A percentile compares a stretch with the other conserved stretches of the same genome.
These are phyloP conservation scores for Hydnum rufescens DNA, from an alignment of 768 basidiomycete species.

Conservation along the genomic window DNA sequence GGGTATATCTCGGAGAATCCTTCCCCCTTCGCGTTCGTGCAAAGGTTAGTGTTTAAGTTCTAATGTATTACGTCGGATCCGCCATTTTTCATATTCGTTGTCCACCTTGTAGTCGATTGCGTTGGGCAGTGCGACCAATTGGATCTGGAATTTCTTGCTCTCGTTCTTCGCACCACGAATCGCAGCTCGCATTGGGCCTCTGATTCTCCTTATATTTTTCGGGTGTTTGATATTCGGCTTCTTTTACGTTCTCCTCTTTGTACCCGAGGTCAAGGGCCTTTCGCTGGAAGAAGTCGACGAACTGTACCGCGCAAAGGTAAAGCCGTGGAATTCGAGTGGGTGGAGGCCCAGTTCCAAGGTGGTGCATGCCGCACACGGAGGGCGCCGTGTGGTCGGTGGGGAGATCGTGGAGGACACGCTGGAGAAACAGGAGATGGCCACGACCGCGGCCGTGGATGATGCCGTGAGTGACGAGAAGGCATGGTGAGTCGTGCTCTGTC, in stretches of 20 bases:
- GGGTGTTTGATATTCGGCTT: slow-evolving; percentile 51
- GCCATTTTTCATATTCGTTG: too few species aligned
- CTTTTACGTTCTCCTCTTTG: slow-evolving; percentile 51
- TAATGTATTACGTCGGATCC: slow-evolving; percentile 18
- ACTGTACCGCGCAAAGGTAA: slow-evolving; percentile 44
- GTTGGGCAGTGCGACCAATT: slow-evolving; percentile 19
- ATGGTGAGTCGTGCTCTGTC: too few species aligned
- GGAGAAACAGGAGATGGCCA: too few species aligned
- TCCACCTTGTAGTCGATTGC: neutral
- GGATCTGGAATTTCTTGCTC: slow-evolving; percentile 61
- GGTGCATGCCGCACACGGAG: neutral
- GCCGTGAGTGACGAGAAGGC: too few species aligned
- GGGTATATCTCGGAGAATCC: slow-evolving; percentile 61
- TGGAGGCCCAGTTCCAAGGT: slow-evolving; percentile 32
- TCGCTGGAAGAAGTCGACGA: slow-evolving; percentile 63
- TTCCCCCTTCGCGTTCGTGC: slow-evolving; percentile 67
- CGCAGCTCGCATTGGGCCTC: slow-evolving; percentile 38
- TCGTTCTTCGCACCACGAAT: slow-evolving; percentile 55
- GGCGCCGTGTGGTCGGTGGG: neutral
- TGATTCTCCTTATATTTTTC: slow-evolving; percentile 60
- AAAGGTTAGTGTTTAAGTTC: slow-evolving; percentile 63
- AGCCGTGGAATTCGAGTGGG: slow-evolving; percentile 40
- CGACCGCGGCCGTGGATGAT: too few species aligned
- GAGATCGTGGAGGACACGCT: neutral
- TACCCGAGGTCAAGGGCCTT: slow-evolving; percentile 68